Evolutionary conservation across 2,329 filamentous ascomycete genomes (phyloP), one percentile per base, ranked within the genome.

Genomic region (Chaetothyriales sp.): DNA sequence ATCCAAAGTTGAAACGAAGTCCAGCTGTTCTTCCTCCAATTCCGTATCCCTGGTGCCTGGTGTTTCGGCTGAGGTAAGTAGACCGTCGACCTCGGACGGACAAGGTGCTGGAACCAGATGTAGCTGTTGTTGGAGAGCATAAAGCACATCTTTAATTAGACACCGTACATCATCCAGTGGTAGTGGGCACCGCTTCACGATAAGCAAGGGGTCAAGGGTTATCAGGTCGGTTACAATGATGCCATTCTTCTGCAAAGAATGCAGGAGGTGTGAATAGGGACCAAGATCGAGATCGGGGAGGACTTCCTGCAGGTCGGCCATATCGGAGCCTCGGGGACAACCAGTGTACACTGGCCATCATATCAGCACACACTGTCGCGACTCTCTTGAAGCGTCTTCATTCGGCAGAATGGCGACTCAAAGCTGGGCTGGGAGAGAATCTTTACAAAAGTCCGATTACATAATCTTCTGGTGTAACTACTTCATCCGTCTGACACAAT

Each of bases 231-330:
- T 81, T 28, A 84, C 85, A 22, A 84, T 84, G 63, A 98, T 73
- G 48, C 75, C 73, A 60, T 85, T 80, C 64, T 79, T 79, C 70
- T 96, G 90, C 50, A 96, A 77, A 19, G 80, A 79, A 2, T 86
- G 82, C 28, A 95, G 70, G 46, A 95, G 80, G 62, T 84, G 80
- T 43, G 81, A 74, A 69, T 84, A 90, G 55, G 76, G 75, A 63
- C 77, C 74, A 57, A 78, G 75, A 54, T 83, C 77, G 64, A 95
- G 93, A 68, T 80, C 76, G 61, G 90, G 88, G 58, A 95, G 77
- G 64, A 93, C 79, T 64, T 79, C 77, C 63, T 83, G 77, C 63
- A 96, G 80, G 78, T 96, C 90, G 62, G 82, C 87, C 86, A 93
- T 93, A 48, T 20, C 43, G 43, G 10, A 12, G 32, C 32, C 32